Conservation (phyloP, 2,329 filamentous ascomycete genomes). For the Cucurbitaria berberidis region DNA sequence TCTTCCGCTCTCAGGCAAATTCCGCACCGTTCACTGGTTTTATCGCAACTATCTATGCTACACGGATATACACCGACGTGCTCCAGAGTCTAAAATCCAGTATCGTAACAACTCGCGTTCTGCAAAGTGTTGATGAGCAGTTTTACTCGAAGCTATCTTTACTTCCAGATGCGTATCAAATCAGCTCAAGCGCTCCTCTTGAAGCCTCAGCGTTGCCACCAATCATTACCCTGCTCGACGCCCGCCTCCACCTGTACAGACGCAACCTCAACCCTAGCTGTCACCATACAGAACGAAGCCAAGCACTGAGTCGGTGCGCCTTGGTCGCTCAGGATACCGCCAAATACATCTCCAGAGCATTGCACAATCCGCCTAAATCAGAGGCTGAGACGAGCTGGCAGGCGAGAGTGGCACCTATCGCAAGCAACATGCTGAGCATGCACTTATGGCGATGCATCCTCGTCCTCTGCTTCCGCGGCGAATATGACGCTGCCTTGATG, state of each 20-base stretch:
- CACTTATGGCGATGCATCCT: conserved; percentile 89
- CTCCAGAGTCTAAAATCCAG: conserved; percentile 71
- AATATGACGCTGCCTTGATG: conserved; percentile 73
- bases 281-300: conserved; percentile 67
- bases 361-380: conserved; percentile 52
- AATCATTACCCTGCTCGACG: conserved; percentile 78
- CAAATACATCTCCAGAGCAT: conserved; percentile 71
- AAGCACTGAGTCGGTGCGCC: conserved; percentile 79
- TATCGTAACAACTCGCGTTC: conserved; percentile 67
- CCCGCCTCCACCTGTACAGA: conserved; percentile 83
- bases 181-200: conserved; percentile 69
- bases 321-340: conserved; percentile 79
- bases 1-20: conserved; percentile 47
- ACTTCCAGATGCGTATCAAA: conserved; percentile 77
- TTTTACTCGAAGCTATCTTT: conserved; percentile 75
- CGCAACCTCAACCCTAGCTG: conserved; percentile 83
- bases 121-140: conserved; percentile 81
- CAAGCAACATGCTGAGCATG: conserved; percentile 76
- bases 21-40: conserved; percentile 68
- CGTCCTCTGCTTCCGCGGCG: conserved; percentile 76
- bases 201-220: conserved; percentile 77
- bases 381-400: conserved; percentile 53
- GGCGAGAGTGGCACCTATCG: conserved; percentile 66
- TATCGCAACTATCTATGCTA: conserved; percentile 79
- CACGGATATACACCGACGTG: conserved; percentile 76